Conservation (phyloP, 169 alveolate genomes). For the Plasmodium fragile region DNA sequence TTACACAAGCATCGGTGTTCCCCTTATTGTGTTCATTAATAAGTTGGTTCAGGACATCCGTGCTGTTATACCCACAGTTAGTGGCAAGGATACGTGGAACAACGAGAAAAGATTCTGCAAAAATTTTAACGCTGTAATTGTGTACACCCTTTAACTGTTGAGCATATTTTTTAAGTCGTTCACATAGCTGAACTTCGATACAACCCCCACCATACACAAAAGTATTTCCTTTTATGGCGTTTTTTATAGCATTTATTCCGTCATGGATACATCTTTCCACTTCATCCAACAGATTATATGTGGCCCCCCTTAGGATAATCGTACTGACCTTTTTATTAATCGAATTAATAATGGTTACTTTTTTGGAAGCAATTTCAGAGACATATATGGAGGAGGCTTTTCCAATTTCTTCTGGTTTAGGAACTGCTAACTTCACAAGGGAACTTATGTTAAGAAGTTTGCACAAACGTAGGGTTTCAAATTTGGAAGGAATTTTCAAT, state of each 20-base stretch:
- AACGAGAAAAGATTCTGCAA: conserved; percentile 97
- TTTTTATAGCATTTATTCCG: conserved; percentile 84
- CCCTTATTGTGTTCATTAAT: conserved; percentile 88
- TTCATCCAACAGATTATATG: conserved; percentile 97
- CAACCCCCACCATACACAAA: conserved; percentile 98
- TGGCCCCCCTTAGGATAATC: conserved; percentile 97
- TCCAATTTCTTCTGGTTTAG: conserved; percentile 98
- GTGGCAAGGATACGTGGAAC: conserved; percentile 98
- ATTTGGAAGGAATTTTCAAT: conserved; percentile 93
- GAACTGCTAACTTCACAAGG: conserved; percentile 94
- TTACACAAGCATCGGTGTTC: conserved; percentile 82
- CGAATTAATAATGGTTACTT: conserved; percentile 87
- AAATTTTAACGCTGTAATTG: conserved; percentile 97
- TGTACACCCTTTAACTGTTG: conserved; percentile 92
- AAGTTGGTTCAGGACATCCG: conserved; percentile 87
- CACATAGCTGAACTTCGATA: conserved; percentile 93
- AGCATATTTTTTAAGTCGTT: conserved; percentile 90
- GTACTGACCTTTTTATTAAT: conserved; percentile 90
- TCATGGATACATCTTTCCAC: conserved; percentile 98
- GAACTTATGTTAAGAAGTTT: conserved; percentile 96
- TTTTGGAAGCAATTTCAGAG: conserved; percentile 95
- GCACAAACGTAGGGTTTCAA: conserved; percentile 96
- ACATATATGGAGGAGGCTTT: conserved; percentile 92
- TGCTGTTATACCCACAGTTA: conserved; percentile 95
- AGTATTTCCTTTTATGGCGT: conserved; percentile 90